Evolutionary conservation across 2,329 filamentous ascomycete species (phyloP).

Genomic region (Rhynchosporium agropyri): DNA sequence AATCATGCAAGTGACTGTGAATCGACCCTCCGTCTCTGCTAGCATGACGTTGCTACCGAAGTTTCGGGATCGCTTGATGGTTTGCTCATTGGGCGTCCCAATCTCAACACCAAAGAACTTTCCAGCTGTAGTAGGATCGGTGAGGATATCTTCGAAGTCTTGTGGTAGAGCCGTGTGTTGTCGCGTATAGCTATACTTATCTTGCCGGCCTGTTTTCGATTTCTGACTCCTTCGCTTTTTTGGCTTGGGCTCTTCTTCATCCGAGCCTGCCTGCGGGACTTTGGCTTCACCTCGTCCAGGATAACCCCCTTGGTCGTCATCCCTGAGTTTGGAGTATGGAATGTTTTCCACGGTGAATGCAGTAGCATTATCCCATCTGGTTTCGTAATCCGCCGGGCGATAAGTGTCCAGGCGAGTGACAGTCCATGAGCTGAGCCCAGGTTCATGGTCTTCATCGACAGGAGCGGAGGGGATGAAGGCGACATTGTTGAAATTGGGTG

Average conservation of each 20-base stretch:
- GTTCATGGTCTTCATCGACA: slow-evolving; percentile 19
- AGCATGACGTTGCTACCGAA: slow-evolving; percentile 40
- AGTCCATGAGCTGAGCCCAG: slow-evolving; percentile 29
- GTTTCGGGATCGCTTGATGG: slow-evolving; percentile 38
- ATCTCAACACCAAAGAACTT: slow-evolving; percentile 32
- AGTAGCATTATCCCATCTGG: slow-evolving; percentile 41
- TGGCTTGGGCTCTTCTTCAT: neutral
- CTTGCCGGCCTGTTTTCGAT: neutral
- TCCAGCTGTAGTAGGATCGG: slow-evolving; percentile 26
- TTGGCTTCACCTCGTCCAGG: neutral
- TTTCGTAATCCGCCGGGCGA: slow-evolving; percentile 11
- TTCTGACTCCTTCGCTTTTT: slow-evolving; percentile 8
- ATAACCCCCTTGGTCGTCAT: slow-evolving; percentile 20
- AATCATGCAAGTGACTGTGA: slow-evolving; percentile 61
- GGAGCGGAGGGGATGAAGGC: slow-evolving; percentile 13
- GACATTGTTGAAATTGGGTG: neutral
- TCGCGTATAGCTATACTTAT: slow-evolving; percentile 31
- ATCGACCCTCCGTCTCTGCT: slow-evolving; percentile 49
- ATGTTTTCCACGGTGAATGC: slow-evolving; percentile 48
- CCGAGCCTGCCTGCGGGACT: neutral
- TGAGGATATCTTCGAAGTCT: slow-evolving; percentile 37
- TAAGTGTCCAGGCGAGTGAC: slow-evolving; percentile 3
- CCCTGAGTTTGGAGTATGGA: slow-evolving; percentile 47
- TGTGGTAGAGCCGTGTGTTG: slow-evolving; percentile 29
- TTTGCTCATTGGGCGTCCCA: slow-evolving; percentile 26